Evolutionary conservation across 164 flowering plant genomes (phyloP).

Genomic region (Vitis cinerea): DNA sequence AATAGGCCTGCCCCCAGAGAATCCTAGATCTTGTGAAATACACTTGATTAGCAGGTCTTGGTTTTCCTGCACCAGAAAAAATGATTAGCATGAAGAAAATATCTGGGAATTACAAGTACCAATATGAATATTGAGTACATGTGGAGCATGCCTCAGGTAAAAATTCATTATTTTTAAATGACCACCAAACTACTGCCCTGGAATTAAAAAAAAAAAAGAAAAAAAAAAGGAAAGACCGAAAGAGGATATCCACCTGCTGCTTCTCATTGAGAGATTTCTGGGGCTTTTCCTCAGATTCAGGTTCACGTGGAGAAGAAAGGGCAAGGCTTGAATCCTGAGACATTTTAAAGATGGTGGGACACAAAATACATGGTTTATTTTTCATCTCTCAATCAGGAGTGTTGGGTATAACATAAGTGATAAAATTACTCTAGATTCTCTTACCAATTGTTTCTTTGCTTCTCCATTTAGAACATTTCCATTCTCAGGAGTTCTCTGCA

Average conservation of each 20-base stretch:
- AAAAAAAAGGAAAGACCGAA: neutral
- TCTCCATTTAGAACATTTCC: slow-evolving; percentile 75
- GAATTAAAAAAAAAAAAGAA: too few species aligned
- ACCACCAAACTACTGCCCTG: too few species aligned
- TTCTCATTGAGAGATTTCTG: slow-evolving; percentile 90
- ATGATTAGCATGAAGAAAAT: too few species aligned
- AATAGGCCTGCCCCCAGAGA: slow-evolving; percentile 80
- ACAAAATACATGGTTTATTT: neutral
- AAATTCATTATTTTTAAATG: too few species aligned
- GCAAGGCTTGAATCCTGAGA: slow-evolving; percentile 57
- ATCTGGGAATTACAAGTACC: too few species aligned
- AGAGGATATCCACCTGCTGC: slow-evolving; percentile 66
- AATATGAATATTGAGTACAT: too few species aligned
- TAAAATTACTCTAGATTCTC: slow-evolving; percentile 2
- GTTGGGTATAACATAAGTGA: neutral
- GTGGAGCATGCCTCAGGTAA: too few species aligned
- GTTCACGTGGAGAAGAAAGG: slow-evolving; percentile 49
- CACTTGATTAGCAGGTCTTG: slow-evolving; percentile 90
- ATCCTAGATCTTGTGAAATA: slow-evolving; percentile 85
- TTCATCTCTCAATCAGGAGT: neutral
- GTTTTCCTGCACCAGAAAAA: slow-evolving; percentile 61
- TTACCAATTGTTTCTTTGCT: slow-evolving; percentile 48
- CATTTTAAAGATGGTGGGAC: slow-evolving; percentile 9
- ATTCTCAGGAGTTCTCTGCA: slow-evolving; percentile 85
- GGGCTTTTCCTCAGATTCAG: slow-evolving; percentile 81